A percentile compares a stretch with the other conserved stretches of the same genome.
phyloP scores from a whole-genome alignment of 257 asterid species.

The Voacanga thouarsii region DNA sequence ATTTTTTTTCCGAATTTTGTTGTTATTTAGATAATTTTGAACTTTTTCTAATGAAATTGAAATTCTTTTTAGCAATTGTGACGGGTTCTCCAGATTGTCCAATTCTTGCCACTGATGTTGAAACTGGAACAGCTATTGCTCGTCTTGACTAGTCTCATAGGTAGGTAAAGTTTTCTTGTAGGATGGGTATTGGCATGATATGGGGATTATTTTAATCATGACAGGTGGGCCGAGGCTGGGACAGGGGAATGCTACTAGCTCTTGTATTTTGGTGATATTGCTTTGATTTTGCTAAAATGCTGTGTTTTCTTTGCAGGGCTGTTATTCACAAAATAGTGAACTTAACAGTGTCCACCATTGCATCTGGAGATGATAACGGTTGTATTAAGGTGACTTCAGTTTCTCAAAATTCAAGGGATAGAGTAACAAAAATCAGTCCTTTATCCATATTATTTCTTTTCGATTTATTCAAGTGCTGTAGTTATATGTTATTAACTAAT shows the following conservation, averaged over 20 bases:
- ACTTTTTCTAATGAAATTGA: conserved; percentile 9
- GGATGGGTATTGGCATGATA: no score
- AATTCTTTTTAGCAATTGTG: conserved; percentile 50
- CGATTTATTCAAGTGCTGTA: neutral
- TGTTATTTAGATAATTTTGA: neutral
- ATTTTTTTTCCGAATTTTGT: neutral
- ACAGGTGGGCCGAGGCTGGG: neutral
- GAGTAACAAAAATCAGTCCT: neutral
- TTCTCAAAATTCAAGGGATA: neutral
- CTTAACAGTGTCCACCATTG: conserved; percentile 76
- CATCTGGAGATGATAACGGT: conserved; percentile 94
- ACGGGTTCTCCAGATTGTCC: conserved; percentile 95
- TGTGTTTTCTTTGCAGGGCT: conserved; percentile 46
- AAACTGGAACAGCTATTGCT: conserved; percentile 68
- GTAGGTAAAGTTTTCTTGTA: conserved; percentile 38
- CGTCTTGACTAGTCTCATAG: conserved; percentile 74
- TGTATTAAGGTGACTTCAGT: conserved; percentile 65
- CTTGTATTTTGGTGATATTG: neutral
- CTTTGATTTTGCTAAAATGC: neutral
- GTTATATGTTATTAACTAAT: no score
- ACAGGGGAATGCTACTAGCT: neutral
- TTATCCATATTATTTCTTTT: neutral
- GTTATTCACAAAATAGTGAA: conserved; percentile 77
- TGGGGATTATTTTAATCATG: neutral
- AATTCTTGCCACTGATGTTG: conserved; percentile 85